phyloP scores from a whole-genome alignment of 148 eudicot genomes.

The Simmondsia chinensis region DNA sequence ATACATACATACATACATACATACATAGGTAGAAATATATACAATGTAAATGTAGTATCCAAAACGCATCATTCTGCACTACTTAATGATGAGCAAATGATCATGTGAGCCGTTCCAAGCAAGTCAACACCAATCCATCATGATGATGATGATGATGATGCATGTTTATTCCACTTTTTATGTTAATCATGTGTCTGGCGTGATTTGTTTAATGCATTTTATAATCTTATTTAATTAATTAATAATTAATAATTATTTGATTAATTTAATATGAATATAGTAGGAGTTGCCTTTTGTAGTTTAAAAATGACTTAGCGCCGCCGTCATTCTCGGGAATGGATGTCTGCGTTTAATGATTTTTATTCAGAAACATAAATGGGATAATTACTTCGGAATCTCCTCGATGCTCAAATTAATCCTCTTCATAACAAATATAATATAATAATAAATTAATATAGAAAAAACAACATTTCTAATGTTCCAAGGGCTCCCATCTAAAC shows the following conservation, averaged over 20 bases:
- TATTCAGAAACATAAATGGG: neutral
- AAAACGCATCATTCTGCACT: too few relatives aligned
- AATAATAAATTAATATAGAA: too few relatives aligned
- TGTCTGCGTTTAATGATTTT: conserved; percentile 12
- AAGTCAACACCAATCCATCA: conserved; percentile 15
- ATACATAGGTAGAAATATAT: too few relatives aligned
- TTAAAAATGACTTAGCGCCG: conserved; percentile 1
- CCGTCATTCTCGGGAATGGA: conserved; percentile 16
- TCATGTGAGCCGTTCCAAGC: conserved; percentile 24
- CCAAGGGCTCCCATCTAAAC: too few relatives aligned
- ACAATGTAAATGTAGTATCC: too few relatives aligned
- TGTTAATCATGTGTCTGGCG: conserved; percentile 34
- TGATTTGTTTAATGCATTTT: conserved; percentile 8
- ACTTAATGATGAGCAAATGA: conserved; percentile 27
- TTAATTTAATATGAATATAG: too few relatives aligned
- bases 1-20: too few relatives aligned
- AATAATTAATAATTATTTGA: too few relatives aligned
- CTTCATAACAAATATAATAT: too few relatives aligned
- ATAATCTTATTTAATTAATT: conserved; percentile 2
- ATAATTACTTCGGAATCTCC: conserved; percentile 13
- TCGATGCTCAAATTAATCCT: conserved; percentile 12
- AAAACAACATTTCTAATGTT: too few relatives aligned
- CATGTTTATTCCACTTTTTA: conserved; percentile 28
- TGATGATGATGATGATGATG: conserved; percentile 13
- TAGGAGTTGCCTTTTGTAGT: neutral